These are phyloP conservation scores for Amaranthus tricolor DNA, from an alignment of 179 eudicot species.

Conservation along the genomic window DNA sequence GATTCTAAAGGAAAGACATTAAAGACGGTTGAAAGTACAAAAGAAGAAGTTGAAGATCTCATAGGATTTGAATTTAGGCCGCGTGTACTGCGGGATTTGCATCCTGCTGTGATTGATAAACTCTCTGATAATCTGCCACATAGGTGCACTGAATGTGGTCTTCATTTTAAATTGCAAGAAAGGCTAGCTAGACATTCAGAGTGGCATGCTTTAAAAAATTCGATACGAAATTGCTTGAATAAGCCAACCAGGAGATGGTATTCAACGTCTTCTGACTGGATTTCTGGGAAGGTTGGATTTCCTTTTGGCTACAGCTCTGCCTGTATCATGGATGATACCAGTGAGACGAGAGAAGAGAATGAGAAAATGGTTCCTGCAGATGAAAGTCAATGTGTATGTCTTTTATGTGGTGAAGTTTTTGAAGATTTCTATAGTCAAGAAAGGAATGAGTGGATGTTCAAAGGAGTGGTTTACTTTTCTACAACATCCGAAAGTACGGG, in stretches of 20 bases:
- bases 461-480: slow-evolving; percentile 66
- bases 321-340: slow-evolving; percentile 20
- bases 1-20: slow-evolving; percentile 29
- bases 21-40: slow-evolving; percentile 29
- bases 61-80: slow-evolving; percentile 83
- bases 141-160: slow-evolving; percentile 66
- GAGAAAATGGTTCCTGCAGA: slow-evolving; percentile 80
- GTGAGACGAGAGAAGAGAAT: slow-evolving; percentile 30
- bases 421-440: slow-evolving; percentile 71
- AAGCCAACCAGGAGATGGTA: slow-evolving; percentile 72
- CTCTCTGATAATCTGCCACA: slow-evolving; percentile 63
- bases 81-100: slow-evolving; percentile 63
- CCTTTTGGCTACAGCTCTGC: slow-evolving; percentile 26
- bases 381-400: slow-evolving; percentile 82
- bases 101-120: slow-evolving; percentile 60
- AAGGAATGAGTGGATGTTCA: slow-evolving; percentile 85
- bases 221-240: slow-evolving; percentile 27
- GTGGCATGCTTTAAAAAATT: slow-evolving; percentile 66
- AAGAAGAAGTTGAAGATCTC: slow-evolving; percentile 39
- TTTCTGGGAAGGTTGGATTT: slow-evolving; percentile 43
- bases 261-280: slow-evolving; percentile 53
- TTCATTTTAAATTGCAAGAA: slow-evolving; percentile 57
- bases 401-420: slow-evolving; percentile 87
- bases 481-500: slow-evolving; percentile 33
- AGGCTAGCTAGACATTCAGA: slow-evolving; percentile 70